A percentile compares a stretch with the other conserved stretches of the same genome.
Conservation (phyloP, 768 basidiomycete species). For the Lentinula guzmanii region DNA sequence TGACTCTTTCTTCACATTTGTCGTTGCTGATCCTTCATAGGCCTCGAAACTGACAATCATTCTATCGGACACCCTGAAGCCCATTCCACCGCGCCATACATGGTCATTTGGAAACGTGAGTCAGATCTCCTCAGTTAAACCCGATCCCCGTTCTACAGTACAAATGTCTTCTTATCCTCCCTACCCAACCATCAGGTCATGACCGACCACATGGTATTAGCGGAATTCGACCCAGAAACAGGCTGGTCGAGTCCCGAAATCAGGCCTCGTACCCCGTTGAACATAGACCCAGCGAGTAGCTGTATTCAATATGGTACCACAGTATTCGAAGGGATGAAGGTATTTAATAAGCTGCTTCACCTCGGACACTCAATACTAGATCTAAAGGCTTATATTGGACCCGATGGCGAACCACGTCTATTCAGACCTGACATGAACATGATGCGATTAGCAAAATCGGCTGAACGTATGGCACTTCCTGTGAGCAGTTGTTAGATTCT, state of each 20-base stretch:
- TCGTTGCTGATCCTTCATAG: not conserved
- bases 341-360: slow-evolving; percentile 3
- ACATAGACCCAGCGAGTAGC: slow-evolving; percentile 60
- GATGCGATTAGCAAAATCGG: slow-evolving; percentile 68
- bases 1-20: not conserved
- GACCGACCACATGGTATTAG: slow-evolving; percentile 76
- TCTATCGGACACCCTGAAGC: not conserved
- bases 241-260: slow-evolving; percentile 75
- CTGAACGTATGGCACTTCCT: slow-evolving; percentile 60
- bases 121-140: not conserved
- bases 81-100: slow-evolving; percentile 1
- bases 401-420: slow-evolving; percentile 66
- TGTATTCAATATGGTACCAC: slow-evolving; percentile 87
- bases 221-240: slow-evolving; percentile 50
- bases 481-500: slow-evolving; percentile 13
- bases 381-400: slow-evolving; percentile 49
- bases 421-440: slow-evolving; percentile 87
- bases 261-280: slow-evolving; percentile 65
- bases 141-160: not conserved
- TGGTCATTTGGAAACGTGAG: not conserved
- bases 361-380: slow-evolving; percentile 20
- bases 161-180: too few relatives aligned
- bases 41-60: slow-evolving; percentile 2
- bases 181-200: slow-evolving; percentile 31
- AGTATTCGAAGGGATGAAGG: slow-evolving; percentile 87